Evolutionary conservation across 768 basidiomycete species (phyloP).

Genomic region (Agaricus bisporus): DNA sequence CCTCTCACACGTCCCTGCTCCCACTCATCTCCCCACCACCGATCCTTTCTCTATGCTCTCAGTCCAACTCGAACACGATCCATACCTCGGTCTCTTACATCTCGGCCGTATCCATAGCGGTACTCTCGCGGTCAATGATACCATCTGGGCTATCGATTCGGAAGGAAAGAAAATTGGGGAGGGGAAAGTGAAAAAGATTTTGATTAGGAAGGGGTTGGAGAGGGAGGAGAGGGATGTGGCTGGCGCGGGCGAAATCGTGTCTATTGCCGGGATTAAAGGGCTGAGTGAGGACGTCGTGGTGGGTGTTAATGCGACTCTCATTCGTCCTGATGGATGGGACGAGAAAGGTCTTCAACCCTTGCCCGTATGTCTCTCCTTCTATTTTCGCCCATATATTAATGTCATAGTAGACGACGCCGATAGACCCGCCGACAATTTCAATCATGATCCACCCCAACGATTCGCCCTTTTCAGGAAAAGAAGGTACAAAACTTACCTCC

Average conservation of each 20-base stretch:
- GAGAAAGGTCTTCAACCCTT: slow-evolving; percentile 32
- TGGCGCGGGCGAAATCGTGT: slow-evolving; percentile 44
- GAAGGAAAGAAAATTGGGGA: slow-evolving; percentile 42
- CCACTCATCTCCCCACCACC: slow-evolving; percentile 28
- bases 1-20: slow-evolving; percentile 36
- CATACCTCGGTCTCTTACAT: slow-evolving; percentile 43
- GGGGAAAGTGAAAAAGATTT: slow-evolving; percentile 44
- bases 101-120: slow-evolving; percentile 42
- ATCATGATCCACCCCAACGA: slow-evolving; percentile 42
- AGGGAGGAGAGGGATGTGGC: slow-evolving; percentile 37
- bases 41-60: slow-evolving; percentile 47
- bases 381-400: slow-evolving; percentile 5
- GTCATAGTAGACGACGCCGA: slow-evolving; percentile 31
- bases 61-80: slow-evolving; percentile 44
- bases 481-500: slow-evolving; percentile 43
- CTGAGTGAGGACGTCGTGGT: slow-evolving; percentile 12
- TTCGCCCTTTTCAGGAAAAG: slow-evolving; percentile 38
- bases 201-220: slow-evolving; percentile 31
- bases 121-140: slow-evolving; percentile 31
- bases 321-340: slow-evolving; percentile 39
- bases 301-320: slow-evolving; percentile 40
- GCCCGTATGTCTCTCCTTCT: slow-evolving; percentile 22
- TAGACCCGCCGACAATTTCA: slow-evolving; percentile 46
- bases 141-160: slow-evolving; percentile 31
- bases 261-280: slow-evolving; percentile 41